These are phyloP conservation scores for Phaeosphaeriaceae sp. DNA, from an alignment of 2,329 filamentous ascomycete species.

Conservation along the genomic window DNA sequence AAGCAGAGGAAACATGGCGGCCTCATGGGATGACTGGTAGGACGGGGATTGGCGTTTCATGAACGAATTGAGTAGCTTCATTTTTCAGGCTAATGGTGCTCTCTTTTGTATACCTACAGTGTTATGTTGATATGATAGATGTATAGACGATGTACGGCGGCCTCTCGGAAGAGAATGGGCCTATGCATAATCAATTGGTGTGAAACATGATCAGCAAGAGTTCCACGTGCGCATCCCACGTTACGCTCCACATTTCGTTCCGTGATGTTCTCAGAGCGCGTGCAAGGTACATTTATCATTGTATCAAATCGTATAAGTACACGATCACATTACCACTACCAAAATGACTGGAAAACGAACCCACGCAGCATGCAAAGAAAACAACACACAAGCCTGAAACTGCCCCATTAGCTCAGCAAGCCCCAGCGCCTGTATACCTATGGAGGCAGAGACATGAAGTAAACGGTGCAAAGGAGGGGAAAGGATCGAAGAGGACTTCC, in stretches of 20 bases:
- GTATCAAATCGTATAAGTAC: conserved; percentile 37
- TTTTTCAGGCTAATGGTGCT: background rate
- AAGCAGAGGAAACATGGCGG: conserved; percentile 83
- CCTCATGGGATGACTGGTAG: conserved; percentile 32
- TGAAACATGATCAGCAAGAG: too few relatives aligned
- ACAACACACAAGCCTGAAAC: conserved; percentile 35
- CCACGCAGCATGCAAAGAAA: conserved; percentile 41
- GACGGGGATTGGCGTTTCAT: conserved; percentile 34
- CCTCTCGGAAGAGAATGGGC: too few relatives aligned
- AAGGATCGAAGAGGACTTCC: conserved; percentile 36
- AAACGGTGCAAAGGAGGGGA: conserved; percentile 36
- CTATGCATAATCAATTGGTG: too few relatives aligned
- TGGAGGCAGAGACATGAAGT: conserved; percentile 35
- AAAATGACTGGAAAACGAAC: conserved; percentile 24
- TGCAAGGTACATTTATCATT: conserved; percentile 16
- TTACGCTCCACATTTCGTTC: too few relatives aligned
- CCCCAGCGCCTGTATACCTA: conserved; percentile 30
- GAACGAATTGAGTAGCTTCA: conserved; percentile 5
- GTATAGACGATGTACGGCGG: conserved; percentile 2
- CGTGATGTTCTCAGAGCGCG: background rate
- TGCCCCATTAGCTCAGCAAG: conserved; percentile 19
- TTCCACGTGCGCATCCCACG: too few relatives aligned
- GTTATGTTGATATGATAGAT: background rate
- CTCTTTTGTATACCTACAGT: conserved; percentile 3
- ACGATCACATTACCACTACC: conserved; percentile 39